Evolutionary conservation across 345 rosid genomes (phyloP), one percentile per base, ranked within the genome.

Genomic region (Eucalyptus urophylla): DNA sequence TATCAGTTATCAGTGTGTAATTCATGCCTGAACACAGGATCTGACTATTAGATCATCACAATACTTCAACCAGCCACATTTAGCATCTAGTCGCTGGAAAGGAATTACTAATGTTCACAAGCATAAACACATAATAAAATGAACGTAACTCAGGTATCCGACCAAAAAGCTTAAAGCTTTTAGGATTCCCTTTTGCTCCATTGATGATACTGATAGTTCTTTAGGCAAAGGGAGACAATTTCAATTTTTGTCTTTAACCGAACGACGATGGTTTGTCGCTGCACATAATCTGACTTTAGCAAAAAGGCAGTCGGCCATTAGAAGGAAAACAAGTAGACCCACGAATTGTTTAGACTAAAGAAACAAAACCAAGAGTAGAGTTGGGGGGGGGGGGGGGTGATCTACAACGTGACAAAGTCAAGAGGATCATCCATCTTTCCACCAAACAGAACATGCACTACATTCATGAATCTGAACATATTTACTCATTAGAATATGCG

Each of bases 21-120:
- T 96, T 97, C 99, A 96, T 96, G 90, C 99, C 99, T 97, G 93
- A 87, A 92, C 89, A 90, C 87, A 87, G 45, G 49, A 47, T 15
- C 43, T 72, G 19, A 49, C 83, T 25, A 67, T 87, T 40, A 86
- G 87, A 86, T 76, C 47, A 21, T 76, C 85, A 21, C 43, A 16
- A 31, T 31, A 86, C 87, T 86, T n/a, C 87, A 85, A 49, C 31
- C 53, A 45, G 49, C 53, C 49, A 85, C 86, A 44, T 25, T 67
- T 31, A 31, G 40, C 21, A n/a, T 67, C 40, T 67, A 67, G 40
- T 67, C 40, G 12, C 80, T 67, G 80, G 80, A 67, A 67, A 67
- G 80, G 80, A 31, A 31, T 67, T 67, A 67, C 80, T 67, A 12
- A 67, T 67, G 80, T 67, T 67, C 40, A 67, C 85, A 76, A 40